Evolutionary conservation across 2,329 filamentous ascomycete species (phyloP).

Genomic region (Elsinoe fawcettii): DNA sequence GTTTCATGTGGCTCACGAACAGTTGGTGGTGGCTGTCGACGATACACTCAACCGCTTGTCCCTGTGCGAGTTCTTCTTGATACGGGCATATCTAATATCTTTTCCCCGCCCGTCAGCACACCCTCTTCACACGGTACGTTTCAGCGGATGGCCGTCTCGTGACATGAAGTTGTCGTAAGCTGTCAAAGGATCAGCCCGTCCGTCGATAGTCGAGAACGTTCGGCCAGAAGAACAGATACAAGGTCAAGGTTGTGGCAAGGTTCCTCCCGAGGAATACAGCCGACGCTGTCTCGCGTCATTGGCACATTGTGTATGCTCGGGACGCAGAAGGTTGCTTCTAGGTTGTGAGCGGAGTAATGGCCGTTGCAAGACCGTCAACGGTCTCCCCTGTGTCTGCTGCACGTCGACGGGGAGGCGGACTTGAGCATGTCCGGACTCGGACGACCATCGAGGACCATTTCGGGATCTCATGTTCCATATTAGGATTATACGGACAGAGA

Average conservation of each 20-base stretch:
- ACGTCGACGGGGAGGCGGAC: not conserved
- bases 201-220: not conserved
- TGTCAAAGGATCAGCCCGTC: not conserved
- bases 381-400: slow-evolving; percentile 16
- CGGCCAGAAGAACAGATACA: not conserved
- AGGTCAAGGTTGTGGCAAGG: slow-evolving; percentile 3
- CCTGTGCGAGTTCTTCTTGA: not conserved
- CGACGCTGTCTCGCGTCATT: slow-evolving; percentile 1
- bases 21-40: slow-evolving; percentile 1
- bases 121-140: not conserved
- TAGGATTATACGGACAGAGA: not conserved
- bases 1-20: slow-evolving; percentile 5
- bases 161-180: not conserved
- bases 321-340: not conserved
- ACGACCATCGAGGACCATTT: not conserved
- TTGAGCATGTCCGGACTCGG: not conserved
- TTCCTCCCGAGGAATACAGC: slow-evolving; percentile 1
- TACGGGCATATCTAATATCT: not conserved
- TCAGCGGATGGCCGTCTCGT: slow-evolving; percentile 5
- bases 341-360: not conserved
- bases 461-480: not conserved
- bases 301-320: not conserved
- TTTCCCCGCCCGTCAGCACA: not conserved
- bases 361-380: slow-evolving; percentile 9
- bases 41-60: not conserved